Conservation (phyloP, 345 rosid genomes). For the Ceriops tagal region DNA sequence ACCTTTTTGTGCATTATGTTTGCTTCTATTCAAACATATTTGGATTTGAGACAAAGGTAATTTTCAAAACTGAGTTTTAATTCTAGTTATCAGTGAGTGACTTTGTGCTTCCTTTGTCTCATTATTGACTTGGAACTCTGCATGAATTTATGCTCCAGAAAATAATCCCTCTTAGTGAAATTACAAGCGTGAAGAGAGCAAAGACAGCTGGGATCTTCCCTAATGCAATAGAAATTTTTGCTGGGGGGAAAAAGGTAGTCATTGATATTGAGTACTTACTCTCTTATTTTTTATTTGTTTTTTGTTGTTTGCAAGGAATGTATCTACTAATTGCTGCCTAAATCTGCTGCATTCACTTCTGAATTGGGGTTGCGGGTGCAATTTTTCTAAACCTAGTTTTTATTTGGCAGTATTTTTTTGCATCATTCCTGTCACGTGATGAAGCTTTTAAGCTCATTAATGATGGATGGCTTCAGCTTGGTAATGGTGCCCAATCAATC, state of each 20-base stretch:
- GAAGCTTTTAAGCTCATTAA: constrained; percentile 60
- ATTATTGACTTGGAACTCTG: constrained; percentile 16
- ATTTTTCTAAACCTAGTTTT: constrained; percentile 23
- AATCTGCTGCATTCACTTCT: constrained; percentile 11
- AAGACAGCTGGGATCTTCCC: constrained; percentile 97
- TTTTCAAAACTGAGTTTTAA: constrained; percentile 9
- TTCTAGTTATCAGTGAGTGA: background rate
- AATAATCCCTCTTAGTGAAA: constrained; percentile 60
- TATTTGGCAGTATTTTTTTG: constrained; percentile 60
- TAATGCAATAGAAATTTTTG: constrained; percentile 84
- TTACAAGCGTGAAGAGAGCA: constrained; percentile 77
- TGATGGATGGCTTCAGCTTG: constrained; percentile 55
- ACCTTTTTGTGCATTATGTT: constrained; percentile 66
- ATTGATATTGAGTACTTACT: constrained; percentile 3
- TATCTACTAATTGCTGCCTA: constrained; percentile 4
- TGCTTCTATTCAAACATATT: constrained; percentile 98
- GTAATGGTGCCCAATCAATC: constrained; percentile 23
- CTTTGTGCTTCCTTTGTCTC: constrained; percentile 8
- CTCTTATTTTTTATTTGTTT: background rate
- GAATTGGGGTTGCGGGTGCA: constrained; percentile 14
- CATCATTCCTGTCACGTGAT: constrained; percentile 68
- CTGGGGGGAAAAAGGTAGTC: constrained; percentile 80
- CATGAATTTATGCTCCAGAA: constrained; percentile 46
- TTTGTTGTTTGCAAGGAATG: constrained; percentile 12
- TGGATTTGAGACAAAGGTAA: constrained; percentile 99